phyloP scores from a whole-genome alignment of 495 filamentous ascomycete genomes.

The Penicillium canescens region DNA sequence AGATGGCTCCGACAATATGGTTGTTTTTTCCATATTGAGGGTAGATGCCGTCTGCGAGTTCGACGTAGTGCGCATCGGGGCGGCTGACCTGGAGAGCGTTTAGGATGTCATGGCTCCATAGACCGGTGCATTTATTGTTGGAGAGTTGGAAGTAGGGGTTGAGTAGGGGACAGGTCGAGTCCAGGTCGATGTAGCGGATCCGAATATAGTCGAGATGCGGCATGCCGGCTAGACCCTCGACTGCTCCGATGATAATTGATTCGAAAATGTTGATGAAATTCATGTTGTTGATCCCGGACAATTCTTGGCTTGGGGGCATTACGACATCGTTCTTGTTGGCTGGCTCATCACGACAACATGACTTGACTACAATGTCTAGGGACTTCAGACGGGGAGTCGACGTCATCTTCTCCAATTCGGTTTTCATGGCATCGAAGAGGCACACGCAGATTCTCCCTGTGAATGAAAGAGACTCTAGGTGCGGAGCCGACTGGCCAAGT shows the following conservation, averaged over 20 bases:
- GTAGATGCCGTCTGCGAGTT: constrained; percentile 56
- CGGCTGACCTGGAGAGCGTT: constrained; percentile 52
- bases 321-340: too few relatives aligned
- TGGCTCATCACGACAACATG: constrained; percentile 55
- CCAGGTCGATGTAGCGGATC: constrained; percentile 72
- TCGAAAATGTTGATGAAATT: constrained; percentile 68
- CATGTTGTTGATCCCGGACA: constrained; percentile 65
- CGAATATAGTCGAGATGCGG: constrained; percentile 56
- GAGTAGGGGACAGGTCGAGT: constrained; percentile 51
- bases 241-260: constrained; percentile 57
- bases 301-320: constrained; percentile 32
- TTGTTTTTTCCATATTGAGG: constrained; percentile 31
- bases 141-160: constrained; percentile 68
- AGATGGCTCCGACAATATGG: constrained; percentile 30
- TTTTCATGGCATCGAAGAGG: constrained; percentile 45
- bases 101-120: constrained; percentile 69
- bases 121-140: constrained; percentile 58
- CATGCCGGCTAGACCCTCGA: constrained; percentile 56
- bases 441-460: constrained; percentile 65
- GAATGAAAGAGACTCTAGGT: constrained; percentile 63
- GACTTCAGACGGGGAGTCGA: constrained; percentile 53
- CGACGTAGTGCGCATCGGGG: constrained; percentile 55
- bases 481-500: constrained; percentile 53
- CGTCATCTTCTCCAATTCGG: constrained; percentile 20
- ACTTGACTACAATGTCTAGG: constrained; percentile 69